Percentiles rank a stretch among this genome's conserved stretches.
These are phyloP conservation scores for Aureobasidium sp. DNA, from an alignment of 2,329 filamentous ascomycete genomes.

Conservation along the genomic window DNA sequence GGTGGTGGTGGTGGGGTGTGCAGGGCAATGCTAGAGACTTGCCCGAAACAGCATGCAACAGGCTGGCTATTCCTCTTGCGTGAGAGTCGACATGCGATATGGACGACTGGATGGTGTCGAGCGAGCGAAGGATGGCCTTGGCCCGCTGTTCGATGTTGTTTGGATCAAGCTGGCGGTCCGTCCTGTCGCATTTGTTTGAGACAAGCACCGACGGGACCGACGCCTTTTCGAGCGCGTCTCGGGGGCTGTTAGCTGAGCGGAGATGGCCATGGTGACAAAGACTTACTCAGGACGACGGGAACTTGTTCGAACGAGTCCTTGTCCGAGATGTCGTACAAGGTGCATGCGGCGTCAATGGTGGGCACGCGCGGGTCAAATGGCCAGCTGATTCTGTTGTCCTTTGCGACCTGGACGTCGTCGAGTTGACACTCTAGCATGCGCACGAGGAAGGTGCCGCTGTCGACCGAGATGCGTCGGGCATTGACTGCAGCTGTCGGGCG, in stretches of 20 bases:
- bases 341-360: slow-evolving; percentile 71
- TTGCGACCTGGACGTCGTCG: slow-evolving; percentile 45
- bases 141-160: slow-evolving; percentile 60
- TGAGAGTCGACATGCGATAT: slow-evolving; percentile 63
- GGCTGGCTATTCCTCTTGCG: slow-evolving; percentile 66
- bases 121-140: slow-evolving; percentile 51
- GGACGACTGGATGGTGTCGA: slow-evolving; percentile 69
- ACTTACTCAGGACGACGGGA: slow-evolving; percentile 72
- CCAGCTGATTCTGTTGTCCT: slow-evolving; percentile 49
- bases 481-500: slow-evolving; percentile 36
- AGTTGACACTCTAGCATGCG: slow-evolving; percentile 51
- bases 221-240: slow-evolving; percentile 68
- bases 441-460: slow-evolving; percentile 49
- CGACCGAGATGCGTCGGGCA: slow-evolving; percentile 50
- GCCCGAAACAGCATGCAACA: slow-evolving; percentile 57
- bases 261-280: neutral
- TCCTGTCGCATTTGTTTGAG: slow-evolving; percentile 81
- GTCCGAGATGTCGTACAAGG: slow-evolving; percentile 82
- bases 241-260: slow-evolving; percentile 14
- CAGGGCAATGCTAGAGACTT: neutral
- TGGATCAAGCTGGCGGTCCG: slow-evolving; percentile 64
- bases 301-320: slow-evolving; percentile 67
- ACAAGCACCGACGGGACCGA: slow-evolving; percentile 72
- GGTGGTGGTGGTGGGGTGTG: neutral
- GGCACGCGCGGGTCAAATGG: slow-evolving; percentile 64